Conservation (phyloP, 768 basidiomycete genomes). For the Leccinum boreale region DNA sequence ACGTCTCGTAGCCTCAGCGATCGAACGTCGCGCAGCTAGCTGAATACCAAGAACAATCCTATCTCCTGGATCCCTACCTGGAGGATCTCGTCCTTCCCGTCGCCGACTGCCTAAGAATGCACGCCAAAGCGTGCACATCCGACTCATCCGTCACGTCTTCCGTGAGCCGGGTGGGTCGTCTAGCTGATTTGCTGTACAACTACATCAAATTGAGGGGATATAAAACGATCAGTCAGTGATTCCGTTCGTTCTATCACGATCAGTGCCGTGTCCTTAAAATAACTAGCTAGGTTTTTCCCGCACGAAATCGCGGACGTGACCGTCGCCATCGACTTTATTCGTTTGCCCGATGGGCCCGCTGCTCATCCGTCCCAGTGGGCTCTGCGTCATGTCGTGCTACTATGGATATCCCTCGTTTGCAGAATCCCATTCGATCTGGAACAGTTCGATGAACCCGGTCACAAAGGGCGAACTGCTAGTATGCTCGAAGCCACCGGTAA, state of each 20-base stretch:
- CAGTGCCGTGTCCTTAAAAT: slow-evolving; percentile 17
- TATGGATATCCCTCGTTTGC: slow-evolving; percentile 94
- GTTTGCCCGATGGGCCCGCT: slow-evolving; percentile 41
- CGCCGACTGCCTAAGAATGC: slow-evolving; percentile 57
- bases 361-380: slow-evolving; percentile 61
- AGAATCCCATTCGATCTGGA: slow-evolving; percentile 91
- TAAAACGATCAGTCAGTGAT: slow-evolving; percentile 81
- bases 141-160: slow-evolving; percentile 27
- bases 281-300: slow-evolving; percentile 86
- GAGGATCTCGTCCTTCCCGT: slow-evolving; percentile 76
- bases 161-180: slow-evolving; percentile 42
- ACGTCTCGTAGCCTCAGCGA: background rate
- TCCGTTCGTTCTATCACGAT: slow-evolving; percentile 1
- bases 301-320: slow-evolving; percentile 84
- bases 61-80: slow-evolving; percentile 87
- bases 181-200: slow-evolving; percentile 67
- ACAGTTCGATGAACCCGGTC: slow-evolving; percentile 69
- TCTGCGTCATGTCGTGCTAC: slow-evolving; percentile 74
- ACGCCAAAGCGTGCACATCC: slow-evolving; percentile 43
- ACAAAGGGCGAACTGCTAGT: slow-evolving; percentile 51
- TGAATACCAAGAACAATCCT: slow-evolving; percentile 90
- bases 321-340: slow-evolving; percentile 66
- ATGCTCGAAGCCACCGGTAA: slow-evolving; percentile 59
- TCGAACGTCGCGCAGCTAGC: slow-evolving; percentile 53
- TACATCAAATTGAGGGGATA: slow-evolving; percentile 87